A percentile compares a stretch with the other conserved stretches of the same genome.
Conservation (phyloP, 495 filamentous ascomycete genomes). For the Polyplosphaeria fusca region DNA sequence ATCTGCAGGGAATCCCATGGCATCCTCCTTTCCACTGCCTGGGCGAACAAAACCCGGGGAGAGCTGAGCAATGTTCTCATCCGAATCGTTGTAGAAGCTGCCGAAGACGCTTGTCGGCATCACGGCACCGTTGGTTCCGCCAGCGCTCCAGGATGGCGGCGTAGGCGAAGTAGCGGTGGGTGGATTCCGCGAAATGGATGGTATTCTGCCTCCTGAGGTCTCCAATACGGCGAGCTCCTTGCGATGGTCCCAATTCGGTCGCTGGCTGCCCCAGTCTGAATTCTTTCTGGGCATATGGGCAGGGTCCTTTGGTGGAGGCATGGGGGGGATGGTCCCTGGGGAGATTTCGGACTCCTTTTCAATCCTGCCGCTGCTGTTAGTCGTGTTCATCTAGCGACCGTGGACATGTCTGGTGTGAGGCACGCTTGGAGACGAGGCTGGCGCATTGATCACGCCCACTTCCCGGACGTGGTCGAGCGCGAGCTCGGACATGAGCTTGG, state of each 20-base stretch:
- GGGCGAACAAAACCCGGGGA: slow-evolving; percentile 64
- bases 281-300: slow-evolving; percentile 35
- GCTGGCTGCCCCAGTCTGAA: slow-evolving; percentile 44
- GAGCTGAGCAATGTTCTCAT: slow-evolving; percentile 61
- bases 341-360: slow-evolving; percentile 41
- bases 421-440: slow-evolving; percentile 17
- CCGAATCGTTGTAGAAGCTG: slow-evolving; percentile 64
- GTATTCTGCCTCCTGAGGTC: slow-evolving; percentile 52
- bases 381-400: background rate
- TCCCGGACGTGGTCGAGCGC: background rate
- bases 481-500: background rate
- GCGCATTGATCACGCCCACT: slow-evolving; percentile 4
- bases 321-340: slow-evolving; percentile 42
- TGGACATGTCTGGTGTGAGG: slow-evolving; percentile 15
- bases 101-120: slow-evolving; percentile 43
- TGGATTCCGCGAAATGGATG: slow-evolving; percentile 54
- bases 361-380: slow-evolving; percentile 24
- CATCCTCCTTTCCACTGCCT: slow-evolving; percentile 56
- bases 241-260: slow-evolving; percentile 61
- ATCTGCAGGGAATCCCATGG: slow-evolving; percentile 66
- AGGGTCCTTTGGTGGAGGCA: slow-evolving; percentile 36
- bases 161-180: slow-evolving; percentile 49
- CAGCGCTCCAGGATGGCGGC: slow-evolving; percentile 19
- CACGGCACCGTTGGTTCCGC: slow-evolving; percentile 22
- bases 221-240: slow-evolving; percentile 69